These are phyloP conservation scores for Scenedesmus sp. DNA, from an alignment of 163 green algal genomes.

Conservation along the genomic window DNA sequence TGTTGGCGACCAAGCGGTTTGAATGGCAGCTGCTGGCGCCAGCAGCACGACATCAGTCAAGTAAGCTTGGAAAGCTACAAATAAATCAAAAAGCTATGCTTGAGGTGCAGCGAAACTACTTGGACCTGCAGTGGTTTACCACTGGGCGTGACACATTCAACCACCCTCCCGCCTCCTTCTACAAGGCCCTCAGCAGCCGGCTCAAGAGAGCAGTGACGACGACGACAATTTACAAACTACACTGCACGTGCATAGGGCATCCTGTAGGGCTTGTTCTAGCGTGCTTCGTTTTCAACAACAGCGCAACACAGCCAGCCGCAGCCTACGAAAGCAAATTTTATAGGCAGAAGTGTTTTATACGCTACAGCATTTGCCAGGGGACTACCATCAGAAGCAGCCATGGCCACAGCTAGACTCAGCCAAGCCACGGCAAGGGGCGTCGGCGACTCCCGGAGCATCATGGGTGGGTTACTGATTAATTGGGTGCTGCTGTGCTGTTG, in stretches of 20 bases:
- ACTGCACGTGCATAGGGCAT: not conserved
- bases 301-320: not conserved
- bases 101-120: not conserved
- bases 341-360: not conserved
- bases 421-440: not conserved
- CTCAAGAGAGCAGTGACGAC: not conserved
- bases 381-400: not conserved
- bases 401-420: not conserved
- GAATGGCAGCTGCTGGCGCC: not conserved
- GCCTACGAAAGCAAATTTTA: not conserved
- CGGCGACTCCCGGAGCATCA: not conserved
- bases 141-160: not conserved
- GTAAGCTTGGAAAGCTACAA: not conserved
- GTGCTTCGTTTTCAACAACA: slow-evolving; percentile 5
- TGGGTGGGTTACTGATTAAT: not conserved
- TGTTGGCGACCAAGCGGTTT: not conserved
- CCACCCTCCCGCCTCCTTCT: not conserved
- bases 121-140: not conserved
- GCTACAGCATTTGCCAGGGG: too few relatives aligned
- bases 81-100: too few relatives aligned
- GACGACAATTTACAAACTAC: not conserved
- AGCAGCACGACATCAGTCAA: not conserved
- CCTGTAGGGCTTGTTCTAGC: not conserved
- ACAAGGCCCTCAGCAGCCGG: not conserved
- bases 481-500: not conserved